These are phyloP conservation scores for Phytophthora nicotianae DNA, from an alignment of 352 stramenopile species.

Conservation along the genomic window DNA sequence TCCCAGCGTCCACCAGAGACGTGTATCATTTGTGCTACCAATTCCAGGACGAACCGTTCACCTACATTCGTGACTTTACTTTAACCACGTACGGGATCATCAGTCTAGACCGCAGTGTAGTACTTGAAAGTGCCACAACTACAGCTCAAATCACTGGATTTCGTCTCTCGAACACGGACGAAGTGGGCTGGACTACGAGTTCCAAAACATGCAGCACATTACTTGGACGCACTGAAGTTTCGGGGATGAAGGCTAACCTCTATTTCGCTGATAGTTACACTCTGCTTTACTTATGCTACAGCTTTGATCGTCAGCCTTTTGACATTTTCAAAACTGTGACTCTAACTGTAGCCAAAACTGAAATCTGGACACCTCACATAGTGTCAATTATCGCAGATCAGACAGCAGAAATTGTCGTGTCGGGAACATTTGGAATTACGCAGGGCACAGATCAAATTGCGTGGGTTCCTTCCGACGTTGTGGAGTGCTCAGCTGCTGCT, in stretches of 20 bases:
- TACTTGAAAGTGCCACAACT: slow-evolving; percentile 53
- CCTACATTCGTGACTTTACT: slow-evolving; percentile 48
- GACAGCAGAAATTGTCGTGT: slow-evolving; percentile 36
- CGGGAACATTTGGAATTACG: slow-evolving; percentile 67
- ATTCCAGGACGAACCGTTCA: slow-evolving; percentile 72
- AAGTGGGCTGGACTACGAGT: slow-evolving; percentile 57
- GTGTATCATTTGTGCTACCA: slow-evolving; percentile 73
- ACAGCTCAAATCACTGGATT: slow-evolving; percentile 54
- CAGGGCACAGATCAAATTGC: slow-evolving; percentile 61
- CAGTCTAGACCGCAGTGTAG: slow-evolving; percentile 44
- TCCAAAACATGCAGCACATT: slow-evolving; percentile 41
- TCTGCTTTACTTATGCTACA: slow-evolving; percentile 63
- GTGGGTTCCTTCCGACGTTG: slow-evolving; percentile 58
- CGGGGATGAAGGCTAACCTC: slow-evolving; percentile 34
- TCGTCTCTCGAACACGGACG: slow-evolving; percentile 51
- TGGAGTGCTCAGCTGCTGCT: slow-evolving; percentile 39
- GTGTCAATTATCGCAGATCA: slow-evolving; percentile 64
- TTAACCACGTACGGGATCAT: slow-evolving; percentile 55
- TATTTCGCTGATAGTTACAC: slow-evolving; percentile 41
- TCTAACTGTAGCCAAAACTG: slow-evolving; percentile 42
- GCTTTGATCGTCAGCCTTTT: slow-evolving; percentile 67
- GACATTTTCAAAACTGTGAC: slow-evolving; percentile 44
- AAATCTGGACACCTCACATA: slow-evolving; percentile 57
- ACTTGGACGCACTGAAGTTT: slow-evolving; percentile 39
- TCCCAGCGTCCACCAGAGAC: slow-evolving; percentile 44